Base-by-base conservation (phyloP, 805 yeast genomes). In the Metschnikowia shivogae region DNA sequence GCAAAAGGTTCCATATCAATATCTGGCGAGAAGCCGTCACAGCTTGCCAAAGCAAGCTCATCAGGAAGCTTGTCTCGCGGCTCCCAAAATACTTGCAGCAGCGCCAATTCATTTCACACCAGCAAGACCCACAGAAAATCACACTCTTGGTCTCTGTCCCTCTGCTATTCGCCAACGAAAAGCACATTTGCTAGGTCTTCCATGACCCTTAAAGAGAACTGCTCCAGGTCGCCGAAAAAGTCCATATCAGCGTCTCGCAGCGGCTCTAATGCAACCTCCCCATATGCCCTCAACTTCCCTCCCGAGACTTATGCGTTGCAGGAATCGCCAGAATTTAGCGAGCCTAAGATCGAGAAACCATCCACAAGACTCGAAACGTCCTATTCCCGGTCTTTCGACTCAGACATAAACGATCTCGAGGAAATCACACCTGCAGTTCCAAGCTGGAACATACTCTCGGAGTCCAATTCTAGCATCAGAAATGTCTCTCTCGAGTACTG, bases 401-500 rank as follows among this genome's bases (percentile, higher is more conserved):
- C 40, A 3, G 40, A 37, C 11, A 22, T 49, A 32, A 49, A 47
- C n/a, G 55, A 50, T 8, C 44, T 52, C 13, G 55, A 49, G 20
- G 43, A 40, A 12, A 52, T 52, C 13, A 45, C 51, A 3, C 26
- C 34, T 31, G 42, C 46, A 9, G 39, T 36, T 6, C 41, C 45
- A 11, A 33, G 14, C 13, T 49, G 49, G 43, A 27, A 20, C 12
- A 12, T 24, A 6, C 34, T 22, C 6, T 26, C 39, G 2, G 33
- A 31, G 5, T 5, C 32, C 17, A 10, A 22, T 14, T 24, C 26
- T 12, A 24, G 33, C 22, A 39, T 47, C 36, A 29, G 39, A 22
- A 53, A 57, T 43, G 62, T 68, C 13, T 58, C 68, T 7, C 52
- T 62, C 9, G 52, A 63, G 13, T 64, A 66, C 19, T 69, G 74